Conservation (phyloP, 2,329 filamentous ascomycete species). For the Colletotrichum acutatum region DNA sequence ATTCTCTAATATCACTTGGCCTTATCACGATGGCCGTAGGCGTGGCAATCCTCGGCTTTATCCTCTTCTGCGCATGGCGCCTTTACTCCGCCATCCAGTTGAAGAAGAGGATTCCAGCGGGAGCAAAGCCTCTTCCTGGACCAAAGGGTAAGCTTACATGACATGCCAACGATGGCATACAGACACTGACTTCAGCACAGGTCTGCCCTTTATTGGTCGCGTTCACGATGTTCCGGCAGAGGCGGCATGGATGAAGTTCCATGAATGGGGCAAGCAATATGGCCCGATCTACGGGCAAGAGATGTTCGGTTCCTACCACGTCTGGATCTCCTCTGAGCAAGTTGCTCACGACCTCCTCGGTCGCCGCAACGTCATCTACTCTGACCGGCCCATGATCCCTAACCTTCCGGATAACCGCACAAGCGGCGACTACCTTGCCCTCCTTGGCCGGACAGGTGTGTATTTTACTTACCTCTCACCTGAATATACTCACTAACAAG, state of each 20-base stretch:
- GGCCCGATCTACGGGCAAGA: constrained; percentile 59
- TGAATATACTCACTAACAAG: not conserved
- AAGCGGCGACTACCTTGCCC: constrained; percentile 57
- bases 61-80: constrained; percentile 32
- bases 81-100: constrained; percentile 24
- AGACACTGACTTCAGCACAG: constrained; percentile 41
- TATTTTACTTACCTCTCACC: not conserved
- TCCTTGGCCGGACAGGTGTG: constrained; percentile 54
- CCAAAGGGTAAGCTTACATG: constrained; percentile 39
- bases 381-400: constrained; percentile 58
- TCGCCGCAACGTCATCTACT: constrained; percentile 54
- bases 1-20: constrained; percentile 6
- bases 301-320: constrained; percentile 57
- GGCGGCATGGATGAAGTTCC: constrained; percentile 58
- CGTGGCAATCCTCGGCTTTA: constrained; percentile 31
- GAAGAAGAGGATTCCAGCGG: constrained; percentile 41
- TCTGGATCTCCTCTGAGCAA: constrained; percentile 59
- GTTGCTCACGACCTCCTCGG: constrained; percentile 58
- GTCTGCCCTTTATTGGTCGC: constrained; percentile 55
- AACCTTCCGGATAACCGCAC: constrained; percentile 60
- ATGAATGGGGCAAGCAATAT: constrained; percentile 58
- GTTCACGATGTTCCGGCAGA: constrained; percentile 57
- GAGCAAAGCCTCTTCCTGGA: constrained; percentile 43
- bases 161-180: not conserved
- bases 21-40: constrained; percentile 25